These are phyloP conservation scores for Solanum piurae DNA, from an alignment of 257 asterid genomes.

Conservation along the genomic window DNA sequence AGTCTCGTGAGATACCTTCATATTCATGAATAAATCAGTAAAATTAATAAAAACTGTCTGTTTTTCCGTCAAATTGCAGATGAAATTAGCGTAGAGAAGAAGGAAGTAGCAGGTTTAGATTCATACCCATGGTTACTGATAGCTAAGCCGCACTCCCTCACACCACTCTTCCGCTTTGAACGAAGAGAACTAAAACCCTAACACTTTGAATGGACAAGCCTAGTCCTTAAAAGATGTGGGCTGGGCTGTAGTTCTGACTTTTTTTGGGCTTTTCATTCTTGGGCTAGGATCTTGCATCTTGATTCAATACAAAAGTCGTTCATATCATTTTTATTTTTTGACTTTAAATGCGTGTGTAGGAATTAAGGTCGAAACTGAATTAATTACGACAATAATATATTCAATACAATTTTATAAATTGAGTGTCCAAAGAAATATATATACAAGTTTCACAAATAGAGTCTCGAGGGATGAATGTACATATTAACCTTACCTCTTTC, in stretches of 20 bases:
- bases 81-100: background rate
- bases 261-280: background rate
- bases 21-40: background rate
- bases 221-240: background rate
- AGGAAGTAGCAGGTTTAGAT: background rate
- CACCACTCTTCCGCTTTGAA: background rate
- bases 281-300: background rate
- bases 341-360: too few relatives aligned
- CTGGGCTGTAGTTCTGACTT: background rate
- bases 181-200: slow-evolving; percentile 15
- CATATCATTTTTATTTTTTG: too few relatives aligned
- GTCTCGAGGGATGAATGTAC: too few relatives aligned
- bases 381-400: too few relatives aligned
- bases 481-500: too few relatives aligned
- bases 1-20: slow-evolving; percentile 70
- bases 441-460: too few relatives aligned
- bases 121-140: background rate
- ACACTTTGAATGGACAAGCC: background rate
- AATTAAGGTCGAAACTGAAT: too few relatives aligned
- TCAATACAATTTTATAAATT: too few relatives aligned
- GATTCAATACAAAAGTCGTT: background rate
- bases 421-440: too few relatives aligned
- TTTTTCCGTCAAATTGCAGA: background rate
- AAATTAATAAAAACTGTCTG: background rate
- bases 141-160: background rate